Percentiles rank a stretch among this genome's conserved stretches.
Evolutionary conservation across 805 yeast genomes (phyloP).

Genomic region (Komagataella pastoris): DNA sequence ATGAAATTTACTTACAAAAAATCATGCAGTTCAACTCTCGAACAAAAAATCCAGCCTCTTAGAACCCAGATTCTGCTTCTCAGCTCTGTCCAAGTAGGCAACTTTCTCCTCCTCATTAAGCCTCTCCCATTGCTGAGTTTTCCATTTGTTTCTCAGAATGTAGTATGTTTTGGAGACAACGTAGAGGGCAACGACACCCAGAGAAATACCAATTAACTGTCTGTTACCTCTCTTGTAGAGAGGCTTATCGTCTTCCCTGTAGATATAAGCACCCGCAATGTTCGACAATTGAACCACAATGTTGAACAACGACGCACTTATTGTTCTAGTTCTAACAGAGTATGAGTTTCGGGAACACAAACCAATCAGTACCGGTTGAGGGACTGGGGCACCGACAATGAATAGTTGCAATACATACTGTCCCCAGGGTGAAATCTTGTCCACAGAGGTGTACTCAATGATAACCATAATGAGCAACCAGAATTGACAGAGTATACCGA

Average conservation of each 20-base stretch:
- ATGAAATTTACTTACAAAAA: neutral
- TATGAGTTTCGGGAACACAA: conserved; percentile 1
- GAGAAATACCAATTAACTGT: conserved; percentile 20
- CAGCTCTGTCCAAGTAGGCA: conserved; percentile 26
- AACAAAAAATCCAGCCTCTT: conserved; percentile 31
- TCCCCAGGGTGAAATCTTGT: neutral
- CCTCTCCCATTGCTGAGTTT: conserved; percentile 31
- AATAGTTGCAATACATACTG: conserved; percentile 6
- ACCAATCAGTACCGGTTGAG: too few species aligned
- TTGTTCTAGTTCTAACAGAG: conserved; percentile 6
- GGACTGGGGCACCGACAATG: conserved; percentile 21
- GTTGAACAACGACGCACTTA: conserved; percentile 6
- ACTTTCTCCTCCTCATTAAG: conserved; percentile 31
- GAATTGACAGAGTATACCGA: conserved; percentile 5
- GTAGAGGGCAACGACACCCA: conserved; percentile 15
- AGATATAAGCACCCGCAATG: conserved; percentile 8
- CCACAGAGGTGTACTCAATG: conserved; percentile 4
- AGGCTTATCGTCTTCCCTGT: conserved; percentile 7
- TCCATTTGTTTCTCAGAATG: conserved; percentile 22
- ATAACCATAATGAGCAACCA: conserved; percentile 6
- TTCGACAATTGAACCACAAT: conserved; percentile 10
- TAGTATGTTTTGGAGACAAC: conserved; percentile 20
- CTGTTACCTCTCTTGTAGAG: conserved; percentile 29
- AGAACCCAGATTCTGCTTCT: conserved; percentile 30
- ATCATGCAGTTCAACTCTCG: conserved; percentile 5